These are phyloP conservation scores for Cyberlindnera samutprakarnensis DNA, from an alignment of 805 yeast genomes.

Conservation along the genomic window DNA sequence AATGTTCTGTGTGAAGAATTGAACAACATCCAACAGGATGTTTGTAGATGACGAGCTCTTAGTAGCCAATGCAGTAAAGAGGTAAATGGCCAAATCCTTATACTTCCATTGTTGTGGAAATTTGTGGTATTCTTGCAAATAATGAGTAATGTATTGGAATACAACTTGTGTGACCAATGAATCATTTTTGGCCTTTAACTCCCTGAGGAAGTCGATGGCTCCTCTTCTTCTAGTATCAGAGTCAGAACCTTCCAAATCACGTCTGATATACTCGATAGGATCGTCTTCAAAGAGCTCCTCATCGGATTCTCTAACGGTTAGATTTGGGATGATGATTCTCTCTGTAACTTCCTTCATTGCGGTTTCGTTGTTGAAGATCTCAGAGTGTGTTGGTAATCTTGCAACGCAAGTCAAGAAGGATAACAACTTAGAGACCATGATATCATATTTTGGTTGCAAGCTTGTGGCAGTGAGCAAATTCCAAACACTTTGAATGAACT, in stretches of 20 bases:
- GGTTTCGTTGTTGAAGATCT: slow-evolving; percentile 54
- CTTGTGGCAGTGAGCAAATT: slow-evolving; percentile 58
- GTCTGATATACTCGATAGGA: slow-evolving; percentile 85
- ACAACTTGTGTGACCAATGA: slow-evolving; percentile 67
- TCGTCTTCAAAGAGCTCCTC: slow-evolving; percentile 95
- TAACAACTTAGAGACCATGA: slow-evolving; percentile 73
- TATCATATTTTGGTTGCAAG: slow-evolving; percentile 70
- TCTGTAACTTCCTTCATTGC: slow-evolving; percentile 71
- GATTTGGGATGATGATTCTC: slow-evolving; percentile 83
- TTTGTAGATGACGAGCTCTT: slow-evolving; percentile 90
- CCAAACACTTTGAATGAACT: slow-evolving; percentile 83
- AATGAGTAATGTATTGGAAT: slow-evolving; percentile 61
- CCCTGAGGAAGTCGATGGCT: slow-evolving; percentile 87
- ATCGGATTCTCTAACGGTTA: slow-evolving; percentile 77
- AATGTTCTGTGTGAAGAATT: slow-evolving; percentile 72
- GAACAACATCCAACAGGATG: slow-evolving; percentile 75
- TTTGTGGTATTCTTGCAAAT: slow-evolving; percentile 44
- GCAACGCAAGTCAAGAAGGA: slow-evolving; percentile 79
- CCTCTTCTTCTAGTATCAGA: slow-evolving; percentile 87
- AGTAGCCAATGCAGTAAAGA: slow-evolving; percentile 85
- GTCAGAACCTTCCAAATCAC: slow-evolving; percentile 94
- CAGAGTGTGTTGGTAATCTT: slow-evolving; percentile 56
- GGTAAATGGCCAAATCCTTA: slow-evolving; percentile 79
- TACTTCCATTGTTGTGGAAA: slow-evolving; percentile 62
- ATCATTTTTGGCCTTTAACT: slow-evolving; percentile 74